Evolutionary conservation across 768 basidiomycete species (phyloP).

Genomic region (Macrocybe gigantea): DNA sequence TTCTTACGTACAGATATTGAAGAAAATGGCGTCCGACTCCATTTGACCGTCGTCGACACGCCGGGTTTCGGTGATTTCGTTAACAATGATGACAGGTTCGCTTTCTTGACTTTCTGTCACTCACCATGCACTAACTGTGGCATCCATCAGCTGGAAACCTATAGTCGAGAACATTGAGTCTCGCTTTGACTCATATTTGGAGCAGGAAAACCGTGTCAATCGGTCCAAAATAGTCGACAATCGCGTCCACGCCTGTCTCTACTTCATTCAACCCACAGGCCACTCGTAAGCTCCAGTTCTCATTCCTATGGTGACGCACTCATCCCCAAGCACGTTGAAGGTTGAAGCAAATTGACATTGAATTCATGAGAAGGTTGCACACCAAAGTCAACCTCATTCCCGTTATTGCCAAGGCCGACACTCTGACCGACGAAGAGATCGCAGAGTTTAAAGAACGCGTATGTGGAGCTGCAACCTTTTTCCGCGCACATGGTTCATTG

Average conservation of each 20-base stretch:
- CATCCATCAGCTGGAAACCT: conserved; percentile 80
- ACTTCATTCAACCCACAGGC: conserved; percentile 98
- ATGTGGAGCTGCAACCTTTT: conserved; percentile 15
- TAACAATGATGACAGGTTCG: conserved; percentile 95
- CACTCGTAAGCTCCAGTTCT: conserved; percentile 69
- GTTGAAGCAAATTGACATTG: conserved; percentile 96
- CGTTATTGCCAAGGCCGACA: conserved; percentile 97
- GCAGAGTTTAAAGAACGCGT: conserved; percentile 90
- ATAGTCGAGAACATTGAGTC: conserved; percentile 98
- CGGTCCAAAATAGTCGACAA: conserved; percentile 91
- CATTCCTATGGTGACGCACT: not conserved
- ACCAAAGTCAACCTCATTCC: conserved; percentile 98
- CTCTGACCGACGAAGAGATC: conserved; percentile 95
- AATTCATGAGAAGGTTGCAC: conserved; percentile 97
- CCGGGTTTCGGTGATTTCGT: conserved; percentile 99
- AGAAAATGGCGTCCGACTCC: conserved; percentile 94
- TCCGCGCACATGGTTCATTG: conserved; percentile 1
- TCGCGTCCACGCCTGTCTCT: conserved; percentile 96
- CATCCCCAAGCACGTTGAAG: conserved; percentile 32
- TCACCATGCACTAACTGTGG: conserved; percentile 5
- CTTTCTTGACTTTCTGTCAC: conserved; percentile 10
- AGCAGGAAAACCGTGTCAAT: conserved; percentile 99
- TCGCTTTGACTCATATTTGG: conserved; percentile 94
- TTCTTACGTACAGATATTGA: conserved; percentile 76
- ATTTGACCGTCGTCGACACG: conserved; percentile 98